Percentiles rank a stretch among this genome's conserved stretches.
phyloP scores from a whole-genome alignment of 768 basidiomycete genomes.

The Tylopilus sp. region DNA sequence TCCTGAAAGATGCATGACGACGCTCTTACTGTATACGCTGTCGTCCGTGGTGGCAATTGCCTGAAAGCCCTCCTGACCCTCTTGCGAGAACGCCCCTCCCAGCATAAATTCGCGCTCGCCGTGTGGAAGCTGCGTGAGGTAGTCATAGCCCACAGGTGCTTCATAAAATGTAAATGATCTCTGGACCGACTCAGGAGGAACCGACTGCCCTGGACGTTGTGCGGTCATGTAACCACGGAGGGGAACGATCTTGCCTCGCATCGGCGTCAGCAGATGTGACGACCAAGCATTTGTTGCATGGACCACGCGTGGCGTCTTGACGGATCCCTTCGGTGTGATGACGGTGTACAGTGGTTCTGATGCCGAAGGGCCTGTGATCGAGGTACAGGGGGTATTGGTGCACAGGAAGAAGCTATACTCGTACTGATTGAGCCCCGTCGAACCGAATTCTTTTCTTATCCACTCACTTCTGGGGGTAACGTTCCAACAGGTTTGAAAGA shows the following conservation, averaged over 20 bases:
- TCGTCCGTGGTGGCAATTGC: slow-evolving; percentile 42
- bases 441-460: neutral
- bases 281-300: slow-evolving; percentile 87
- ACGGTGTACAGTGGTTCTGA: slow-evolving; percentile 44
- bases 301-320: slow-evolving; percentile 60
- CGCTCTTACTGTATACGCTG: slow-evolving; percentile 25
- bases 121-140: slow-evolving; percentile 59
- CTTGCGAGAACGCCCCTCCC: slow-evolving; percentile 51
- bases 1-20: slow-evolving; percentile 39
- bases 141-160: slow-evolving; percentile 47
- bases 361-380: slow-evolving; percentile 36
- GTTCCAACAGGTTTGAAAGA: slow-evolving; percentile 46
- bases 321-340: slow-evolving; percentile 56
- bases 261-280: slow-evolving; percentile 61
- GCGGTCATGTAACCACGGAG: slow-evolving; percentile 60
- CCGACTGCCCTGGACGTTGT: slow-evolving; percentile 48
- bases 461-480: slow-evolving; percentile 45
- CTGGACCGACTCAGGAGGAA: slow-evolving; percentile 33
- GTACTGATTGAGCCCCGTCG: neutral
- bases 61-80: slow-evolving; percentile 28
- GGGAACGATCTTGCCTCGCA: slow-evolving; percentile 63
- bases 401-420: slow-evolving; percentile 51
- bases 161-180: slow-evolving; percentile 61
- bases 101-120: slow-evolving; percentile 55
- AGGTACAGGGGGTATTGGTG: slow-evolving; percentile 60